phyloP scores from a whole-genome alignment of 805 yeast genomes.

The Zygotorulaspora florentina region DNA sequence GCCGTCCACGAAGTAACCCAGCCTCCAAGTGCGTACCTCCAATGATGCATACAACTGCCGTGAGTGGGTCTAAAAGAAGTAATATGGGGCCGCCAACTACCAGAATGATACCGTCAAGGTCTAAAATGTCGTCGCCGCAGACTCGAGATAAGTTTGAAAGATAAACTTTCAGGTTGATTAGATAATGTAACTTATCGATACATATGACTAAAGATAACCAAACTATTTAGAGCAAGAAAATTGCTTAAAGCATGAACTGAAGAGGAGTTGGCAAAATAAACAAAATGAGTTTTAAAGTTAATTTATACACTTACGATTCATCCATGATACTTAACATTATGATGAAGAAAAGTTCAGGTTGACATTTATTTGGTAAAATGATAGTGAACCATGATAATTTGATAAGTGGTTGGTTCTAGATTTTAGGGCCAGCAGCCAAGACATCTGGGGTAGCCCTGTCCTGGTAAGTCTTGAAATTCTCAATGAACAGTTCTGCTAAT shows the following conservation, averaged over 20 bases:
- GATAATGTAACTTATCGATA: too few relatives aligned
- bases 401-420: background rate
- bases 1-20: background rate
- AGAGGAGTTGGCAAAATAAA: too few relatives aligned
- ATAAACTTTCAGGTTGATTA: background rate
- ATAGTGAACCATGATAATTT: too few relatives aligned
- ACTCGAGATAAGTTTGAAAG: background rate
- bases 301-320: too few relatives aligned
- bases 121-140: background rate
- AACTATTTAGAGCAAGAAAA: too few relatives aligned
- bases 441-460: slow-evolving; percentile 82
- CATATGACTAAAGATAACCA: too few relatives aligned
- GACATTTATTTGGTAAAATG: too few relatives aligned
- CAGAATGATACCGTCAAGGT: background rate
- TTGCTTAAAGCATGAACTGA: too few relatives aligned
- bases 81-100: slow-evolving; percentile 14
- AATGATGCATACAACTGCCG: background rate
- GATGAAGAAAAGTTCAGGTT: too few relatives aligned
- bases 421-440: slow-evolving; percentile 83
- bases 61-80: background rate
- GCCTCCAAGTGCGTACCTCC: background rate
- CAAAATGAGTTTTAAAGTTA: too few relatives aligned
- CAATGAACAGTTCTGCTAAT: slow-evolving; percentile 73
- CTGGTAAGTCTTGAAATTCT: slow-evolving; percentile 82
- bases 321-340: too few relatives aligned